Percentiles rank a stretch among this genome's conserved stretches.
Conservation (phyloP, 345 rosid genomes). For the Citrus maxima region DNA sequence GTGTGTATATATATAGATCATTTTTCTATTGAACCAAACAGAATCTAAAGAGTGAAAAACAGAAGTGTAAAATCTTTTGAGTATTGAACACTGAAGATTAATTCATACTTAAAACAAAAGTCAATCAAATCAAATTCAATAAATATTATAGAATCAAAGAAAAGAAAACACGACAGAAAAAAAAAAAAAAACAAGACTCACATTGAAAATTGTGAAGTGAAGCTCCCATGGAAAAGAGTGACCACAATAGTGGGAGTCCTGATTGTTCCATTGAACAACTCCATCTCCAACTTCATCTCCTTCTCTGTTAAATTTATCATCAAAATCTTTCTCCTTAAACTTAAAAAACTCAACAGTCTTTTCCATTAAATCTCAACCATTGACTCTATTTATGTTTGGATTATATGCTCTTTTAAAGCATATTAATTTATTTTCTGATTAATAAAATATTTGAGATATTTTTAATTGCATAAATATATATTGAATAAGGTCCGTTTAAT, state of each 20-base stretch:
- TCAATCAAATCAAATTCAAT: neutral
- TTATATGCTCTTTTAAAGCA: too few species aligned
- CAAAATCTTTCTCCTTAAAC: conserved; percentile 25
- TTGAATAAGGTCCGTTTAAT: too few species aligned
- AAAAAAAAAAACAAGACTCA: conserved; percentile 22
- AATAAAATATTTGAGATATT: too few species aligned
- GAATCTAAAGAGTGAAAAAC: too few species aligned
- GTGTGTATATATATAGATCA: too few species aligned
- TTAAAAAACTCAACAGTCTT: conserved; percentile 31
- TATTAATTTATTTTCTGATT: too few species aligned
- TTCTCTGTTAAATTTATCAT: conserved; percentile 39
- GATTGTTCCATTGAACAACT: conserved; percentile 51
- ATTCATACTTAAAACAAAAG: neutral
- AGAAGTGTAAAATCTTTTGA: too few species aligned
- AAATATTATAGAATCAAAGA: neutral
- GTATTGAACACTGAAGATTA: neutral
- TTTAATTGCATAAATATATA: too few species aligned
- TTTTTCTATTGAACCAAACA: too few species aligned
- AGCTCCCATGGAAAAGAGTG: conserved; percentile 49
- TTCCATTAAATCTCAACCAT: conserved; percentile 57
- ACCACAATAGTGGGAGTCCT: conserved; percentile 49
- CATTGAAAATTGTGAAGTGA: conserved; percentile 45
- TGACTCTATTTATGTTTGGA: too few species aligned
- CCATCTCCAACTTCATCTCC: conserved; percentile 43
- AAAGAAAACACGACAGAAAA: neutral